Evolutionary conservation across 208 protist species (phyloP).

Genomic region (Leptomonas pyrrhocoris): DNA sequence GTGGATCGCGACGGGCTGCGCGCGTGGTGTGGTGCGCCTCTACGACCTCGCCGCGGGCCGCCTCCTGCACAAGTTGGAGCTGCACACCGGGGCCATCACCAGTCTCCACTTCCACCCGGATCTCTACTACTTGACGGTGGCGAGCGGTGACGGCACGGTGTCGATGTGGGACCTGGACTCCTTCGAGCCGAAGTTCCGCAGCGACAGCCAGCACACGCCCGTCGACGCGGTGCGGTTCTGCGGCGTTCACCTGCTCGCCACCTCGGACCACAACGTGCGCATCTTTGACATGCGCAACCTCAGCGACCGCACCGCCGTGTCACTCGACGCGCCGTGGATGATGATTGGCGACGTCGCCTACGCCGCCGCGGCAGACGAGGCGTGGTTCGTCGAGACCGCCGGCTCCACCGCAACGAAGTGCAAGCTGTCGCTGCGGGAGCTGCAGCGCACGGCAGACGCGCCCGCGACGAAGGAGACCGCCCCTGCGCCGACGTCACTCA

Average conservation of each 20-base stretch:
- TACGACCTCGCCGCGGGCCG: conserved; percentile 70
- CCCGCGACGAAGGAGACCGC: background rate
- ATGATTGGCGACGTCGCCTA: conserved; percentile 71
- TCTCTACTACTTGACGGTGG: conserved; percentile 67
- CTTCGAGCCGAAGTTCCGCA: conserved; percentile 63
- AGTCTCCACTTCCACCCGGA: conserved; percentile 84
- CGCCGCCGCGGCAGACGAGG: conserved; percentile 62
- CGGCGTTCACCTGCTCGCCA: conserved; percentile 66
- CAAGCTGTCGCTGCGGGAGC: conserved; percentile 37
- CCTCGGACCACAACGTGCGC: conserved; percentile 54
- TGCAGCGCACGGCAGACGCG: background rate
- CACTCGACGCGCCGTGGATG: conserved; percentile 66
- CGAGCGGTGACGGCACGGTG: conserved; percentile 75
- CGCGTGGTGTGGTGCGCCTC: conserved; percentile 70
- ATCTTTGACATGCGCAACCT: conserved; percentile 58
- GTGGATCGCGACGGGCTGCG: conserved; percentile 75
- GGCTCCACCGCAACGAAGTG: conserved; percentile 51
- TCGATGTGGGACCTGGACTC: conserved; percentile 78
- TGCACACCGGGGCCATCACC: conserved; percentile 75
- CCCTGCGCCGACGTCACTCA: background rate
- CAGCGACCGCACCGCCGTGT: conserved; percentile 37
- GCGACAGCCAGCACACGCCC: conserved; percentile 44
- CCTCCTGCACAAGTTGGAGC: conserved; percentile 47
- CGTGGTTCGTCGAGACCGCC: conserved; percentile 69
- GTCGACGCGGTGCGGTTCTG: conserved; percentile 71